Base-by-base conservation (phyloP, 169 alveolate genomes). In the Cryptosporidium bovis region DNA sequence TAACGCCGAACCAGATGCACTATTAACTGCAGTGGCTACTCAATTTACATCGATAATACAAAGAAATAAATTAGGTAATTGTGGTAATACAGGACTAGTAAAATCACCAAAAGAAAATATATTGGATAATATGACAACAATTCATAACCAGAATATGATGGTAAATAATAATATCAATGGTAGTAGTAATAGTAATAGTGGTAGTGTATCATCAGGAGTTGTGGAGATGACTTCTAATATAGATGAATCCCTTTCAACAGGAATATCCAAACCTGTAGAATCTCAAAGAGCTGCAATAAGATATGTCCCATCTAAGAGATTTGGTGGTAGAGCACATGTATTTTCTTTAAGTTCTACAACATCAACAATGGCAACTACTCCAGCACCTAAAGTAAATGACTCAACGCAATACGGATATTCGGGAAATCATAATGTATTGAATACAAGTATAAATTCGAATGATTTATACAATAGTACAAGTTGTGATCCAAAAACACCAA, bases 321-420 rank as follows among this genome's bases (percentile, higher is more conserved):
- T 77, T 3, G 87, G 87, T 56, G 87, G 87, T 2, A 77, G 87
- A n/a, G 87, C 87, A 15, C 87, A 77, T 48, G 87, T 77, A 34
- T 77, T 77, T 77, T 77, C 87, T 4, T 29, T 77, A 33, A 77
- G 77, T 29, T 77, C 87, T 10, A 77, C 87, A 44, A 77, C 87
- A n/a, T 60, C 87, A 8, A 77, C 87, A n/a, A 51, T 69, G 66
- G 83, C 83, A 4, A 2, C 83, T 0, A 69, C 83, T 5, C 87
- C 87, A n/a, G 87, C 87, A 16, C 40, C 58, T 20, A 77, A 77
- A 24, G 36, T 62, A 48, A 77, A 60, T 24, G 87, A 77, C 15
- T 34, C 87, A n/a, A 77, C 71, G 6, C 69, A 77, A n/a, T 56
- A 60, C 44, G 71, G 77, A 12, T 77, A 60, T 62, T 60, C 87